These are phyloP conservation scores for Erythrophleum ivorense DNA, from an alignment of 331 rosid species.

Conservation along the genomic window DNA sequence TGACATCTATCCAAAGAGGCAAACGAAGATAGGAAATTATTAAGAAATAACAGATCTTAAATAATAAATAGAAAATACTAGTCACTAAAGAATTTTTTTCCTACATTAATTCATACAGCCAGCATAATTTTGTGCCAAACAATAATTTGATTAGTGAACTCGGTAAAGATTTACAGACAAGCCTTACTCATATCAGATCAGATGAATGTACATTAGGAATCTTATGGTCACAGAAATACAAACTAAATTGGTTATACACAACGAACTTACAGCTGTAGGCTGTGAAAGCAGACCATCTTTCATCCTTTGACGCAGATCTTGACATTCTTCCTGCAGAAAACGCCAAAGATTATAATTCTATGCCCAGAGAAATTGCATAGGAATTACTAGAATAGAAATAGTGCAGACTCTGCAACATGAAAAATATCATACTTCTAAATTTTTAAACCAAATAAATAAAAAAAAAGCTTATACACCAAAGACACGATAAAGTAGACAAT, in stretches of 20 bases:
- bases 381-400: slow-evolving; percentile 5
- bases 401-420: slow-evolving; percentile 28
- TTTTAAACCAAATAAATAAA: not conserved
- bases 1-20: not conserved
- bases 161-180: not conserved
- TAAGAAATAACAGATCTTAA: not conserved
- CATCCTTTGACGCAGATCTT: slow-evolving; percentile 52
- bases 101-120: not conserved
- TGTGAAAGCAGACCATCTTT: slow-evolving; percentile 49
- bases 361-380: slow-evolving; percentile 1
- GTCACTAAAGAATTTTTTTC: not conserved
- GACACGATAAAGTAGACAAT: not conserved
- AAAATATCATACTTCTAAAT: not conserved
- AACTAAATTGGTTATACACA: slow-evolving; percentile 31
- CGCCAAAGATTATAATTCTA: slow-evolving; percentile 22
- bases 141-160: not conserved
- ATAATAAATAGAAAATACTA: not conserved
- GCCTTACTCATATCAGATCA: slow-evolving; percentile 4
- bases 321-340: slow-evolving; percentile 57
- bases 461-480: not conserved
- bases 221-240: not conserved
- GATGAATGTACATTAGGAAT: slow-evolving; percentile 12
- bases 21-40: not conserved
- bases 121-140: not conserved
- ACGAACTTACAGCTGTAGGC: slow-evolving; percentile 50